Conservation (phyloP, 208 protist species). For the Herpetomonas tarakana region DNA sequence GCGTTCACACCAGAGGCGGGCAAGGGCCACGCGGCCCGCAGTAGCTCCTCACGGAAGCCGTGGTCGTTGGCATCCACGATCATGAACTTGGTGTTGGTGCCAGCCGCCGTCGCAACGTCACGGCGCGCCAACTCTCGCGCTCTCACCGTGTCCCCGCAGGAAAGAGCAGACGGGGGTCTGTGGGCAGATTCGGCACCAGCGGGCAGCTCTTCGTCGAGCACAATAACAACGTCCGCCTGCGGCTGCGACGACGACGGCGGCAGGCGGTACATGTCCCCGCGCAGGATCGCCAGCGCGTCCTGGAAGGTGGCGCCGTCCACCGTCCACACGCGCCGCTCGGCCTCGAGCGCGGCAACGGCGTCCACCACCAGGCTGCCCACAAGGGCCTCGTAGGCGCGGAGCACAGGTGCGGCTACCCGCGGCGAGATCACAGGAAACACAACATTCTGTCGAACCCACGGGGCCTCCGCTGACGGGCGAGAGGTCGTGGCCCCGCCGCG, state of each 20-base stretch:
- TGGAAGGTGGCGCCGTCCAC: conserved; percentile 5
- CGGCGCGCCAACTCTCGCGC: too few species aligned
- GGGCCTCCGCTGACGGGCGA: not conserved
- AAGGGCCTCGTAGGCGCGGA: conserved; percentile 5
- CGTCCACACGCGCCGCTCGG: not conserved
- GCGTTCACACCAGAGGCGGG: not conserved
- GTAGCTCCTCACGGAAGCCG: conserved; percentile 7
- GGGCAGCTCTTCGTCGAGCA: conserved; percentile 3
- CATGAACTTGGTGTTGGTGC: not conserved
- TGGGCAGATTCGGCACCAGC: conserved; percentile 1
- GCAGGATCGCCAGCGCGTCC: conserved; percentile 4
- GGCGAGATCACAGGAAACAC: not conserved
- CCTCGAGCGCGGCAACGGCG: not conserved
- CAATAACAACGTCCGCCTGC: conserved; percentile 2
- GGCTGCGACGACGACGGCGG: not conserved
- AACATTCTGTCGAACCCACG: not conserved
- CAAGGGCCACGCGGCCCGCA: conserved; percentile 1
- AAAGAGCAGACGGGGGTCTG: not conserved
- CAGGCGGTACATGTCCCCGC: not conserved
- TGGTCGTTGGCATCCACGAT: conserved; percentile 7
- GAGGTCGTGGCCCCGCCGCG: too few species aligned
- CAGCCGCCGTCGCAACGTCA: not conserved
- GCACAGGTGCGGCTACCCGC: not conserved
- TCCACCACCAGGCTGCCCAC: conserved; percentile 6
- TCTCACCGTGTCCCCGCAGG: not conserved